phyloP scores from a whole-genome alignment of 768 basidiomycete genomes.

The Tulasnella sp. region DNA sequence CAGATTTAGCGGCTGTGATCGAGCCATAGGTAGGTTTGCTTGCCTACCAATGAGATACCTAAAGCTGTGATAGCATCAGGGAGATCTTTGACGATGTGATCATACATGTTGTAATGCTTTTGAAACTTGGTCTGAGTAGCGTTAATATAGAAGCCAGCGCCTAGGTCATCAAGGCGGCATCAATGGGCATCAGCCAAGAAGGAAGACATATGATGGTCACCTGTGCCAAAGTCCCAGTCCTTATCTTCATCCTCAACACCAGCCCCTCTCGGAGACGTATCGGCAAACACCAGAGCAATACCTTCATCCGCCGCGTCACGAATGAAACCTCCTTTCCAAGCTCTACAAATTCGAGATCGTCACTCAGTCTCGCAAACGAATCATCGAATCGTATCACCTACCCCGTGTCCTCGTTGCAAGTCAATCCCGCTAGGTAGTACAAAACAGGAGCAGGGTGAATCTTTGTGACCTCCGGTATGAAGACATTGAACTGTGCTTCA shows the following conservation, averaged over 20 bases:
- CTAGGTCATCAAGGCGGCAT: slow-evolving; percentile 24
- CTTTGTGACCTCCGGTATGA: slow-evolving; percentile 49
- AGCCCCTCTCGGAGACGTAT: slow-evolving; percentile 91
- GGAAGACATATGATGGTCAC: slow-evolving; percentile 25
- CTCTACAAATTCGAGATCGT: slow-evolving; percentile 32
- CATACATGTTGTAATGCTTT: slow-evolving; percentile 80
- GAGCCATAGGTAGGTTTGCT: not conserved
- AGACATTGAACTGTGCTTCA: slow-evolving; percentile 76
- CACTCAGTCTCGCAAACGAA: not conserved
- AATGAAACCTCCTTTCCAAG: slow-evolving; percentile 90
- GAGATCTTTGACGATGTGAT: slow-evolving; percentile 72
- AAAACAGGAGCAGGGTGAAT: slow-evolving; percentile 56
- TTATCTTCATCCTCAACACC: slow-evolving; percentile 68
- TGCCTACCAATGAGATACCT: slow-evolving; percentile 63
- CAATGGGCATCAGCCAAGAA: not conserved
- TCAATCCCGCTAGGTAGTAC: slow-evolving; percentile 79
- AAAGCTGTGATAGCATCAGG: slow-evolving; percentile 65
- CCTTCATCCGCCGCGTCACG: slow-evolving; percentile 74
- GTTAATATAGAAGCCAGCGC: slow-evolving; percentile 91
- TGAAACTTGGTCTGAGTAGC: slow-evolving; percentile 67
- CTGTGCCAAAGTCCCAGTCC: slow-evolving; percentile 86
- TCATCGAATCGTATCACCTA: slow-evolving; percentile 26
- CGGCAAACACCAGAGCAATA: slow-evolving; percentile 87
- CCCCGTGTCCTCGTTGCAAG: slow-evolving; percentile 92
- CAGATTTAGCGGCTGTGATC: not conserved